Conservation (phyloP, 352 stramenopile genomes). For the Pythium brassicae region DNA sequence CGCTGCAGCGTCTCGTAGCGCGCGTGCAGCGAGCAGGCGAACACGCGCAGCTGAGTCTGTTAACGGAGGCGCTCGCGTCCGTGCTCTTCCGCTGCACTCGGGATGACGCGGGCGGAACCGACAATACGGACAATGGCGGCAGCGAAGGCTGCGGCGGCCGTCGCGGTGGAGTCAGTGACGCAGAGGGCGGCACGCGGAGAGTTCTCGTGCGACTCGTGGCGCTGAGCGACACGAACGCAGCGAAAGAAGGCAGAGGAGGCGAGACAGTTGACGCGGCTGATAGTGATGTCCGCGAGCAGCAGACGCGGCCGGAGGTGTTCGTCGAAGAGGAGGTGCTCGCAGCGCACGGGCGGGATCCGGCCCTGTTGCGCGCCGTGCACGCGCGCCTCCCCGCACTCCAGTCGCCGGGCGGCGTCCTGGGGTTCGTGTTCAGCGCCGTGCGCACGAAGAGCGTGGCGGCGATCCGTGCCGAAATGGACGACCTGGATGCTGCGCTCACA, state of each 20-base stretch:
- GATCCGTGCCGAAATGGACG: slow-evolving; percentile 76
- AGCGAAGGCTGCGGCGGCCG: too few species aligned
- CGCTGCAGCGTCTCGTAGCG: slow-evolving; percentile 10
- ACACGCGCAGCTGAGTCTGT: slow-evolving; percentile 1
- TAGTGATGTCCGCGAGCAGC: too few species aligned
- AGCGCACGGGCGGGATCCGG: slow-evolving; percentile 3
- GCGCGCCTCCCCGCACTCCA: slow-evolving; percentile 23
- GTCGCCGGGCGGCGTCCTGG: slow-evolving; percentile 51
- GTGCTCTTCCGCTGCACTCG: slow-evolving; percentile 25
- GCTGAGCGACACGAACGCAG: slow-evolving; percentile 2
- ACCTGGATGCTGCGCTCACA: slow-evolving; percentile 48
- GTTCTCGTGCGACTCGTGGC: slow-evolving; percentile 21
- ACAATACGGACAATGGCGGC: too few species aligned
- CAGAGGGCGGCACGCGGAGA: not conserved
- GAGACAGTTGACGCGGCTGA: too few species aligned
- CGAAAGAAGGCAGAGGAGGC: not conserved
- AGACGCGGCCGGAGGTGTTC: too few species aligned
- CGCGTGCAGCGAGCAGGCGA: slow-evolving; percentile 1
- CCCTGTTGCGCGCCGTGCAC: slow-evolving; percentile 9
- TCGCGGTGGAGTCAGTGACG: too few species aligned
- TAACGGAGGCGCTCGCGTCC: slow-evolving; percentile 24
- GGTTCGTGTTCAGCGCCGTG: slow-evolving; percentile 67
- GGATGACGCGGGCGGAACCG: too few species aligned
- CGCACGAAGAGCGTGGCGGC: slow-evolving; percentile 39
- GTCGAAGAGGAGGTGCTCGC: slow-evolving; percentile 8